phyloP scores from a whole-genome alignment of 2,329 filamentous ascomycete species.

The Penicillium psychrosexuale region DNA sequence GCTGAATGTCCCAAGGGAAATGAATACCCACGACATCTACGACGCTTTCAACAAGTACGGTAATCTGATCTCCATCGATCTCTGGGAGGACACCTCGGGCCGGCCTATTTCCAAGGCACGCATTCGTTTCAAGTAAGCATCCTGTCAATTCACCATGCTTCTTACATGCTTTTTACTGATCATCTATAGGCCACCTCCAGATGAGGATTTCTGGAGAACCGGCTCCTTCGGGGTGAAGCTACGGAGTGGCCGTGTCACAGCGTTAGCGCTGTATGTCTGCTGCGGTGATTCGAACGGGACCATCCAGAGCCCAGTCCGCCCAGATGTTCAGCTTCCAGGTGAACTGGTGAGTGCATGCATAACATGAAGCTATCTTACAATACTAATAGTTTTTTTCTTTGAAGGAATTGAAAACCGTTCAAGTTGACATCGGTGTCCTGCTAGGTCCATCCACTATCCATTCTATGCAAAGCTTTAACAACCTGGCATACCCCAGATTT shows the following conservation, averaged over 20 bases:
- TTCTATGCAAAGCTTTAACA: slow-evolving; percentile 51
- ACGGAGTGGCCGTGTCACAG: slow-evolving; percentile 17
- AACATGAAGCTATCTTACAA: neutral
- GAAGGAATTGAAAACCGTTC: slow-evolving; percentile 44
- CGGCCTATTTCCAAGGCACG: slow-evolving; percentile 43
- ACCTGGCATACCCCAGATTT: slow-evolving; percentile 29
- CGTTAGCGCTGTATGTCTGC: neutral
- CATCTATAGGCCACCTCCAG: slow-evolving; percentile 50
- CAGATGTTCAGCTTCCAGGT: slow-evolving; percentile 33
- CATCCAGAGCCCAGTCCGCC: slow-evolving; percentile 36
- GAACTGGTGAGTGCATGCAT: slow-evolving; percentile 32
- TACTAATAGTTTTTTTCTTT: neutral
- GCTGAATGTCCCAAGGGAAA: slow-evolving; percentile 32
- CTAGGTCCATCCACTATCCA: slow-evolving; percentile 56
- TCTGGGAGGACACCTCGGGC: slow-evolving; percentile 49
- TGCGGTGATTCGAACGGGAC: slow-evolving; percentile 1
- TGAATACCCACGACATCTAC: slow-evolving; percentile 47
- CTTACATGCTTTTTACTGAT: neutral
- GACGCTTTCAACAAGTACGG: slow-evolving; percentile 54
- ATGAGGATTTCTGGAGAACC: slow-evolving; percentile 50
- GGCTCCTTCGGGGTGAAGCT: slow-evolving; percentile 30
- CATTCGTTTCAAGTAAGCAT: slow-evolving; percentile 52
- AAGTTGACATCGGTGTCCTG: slow-evolving; percentile 63
- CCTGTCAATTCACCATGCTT: neutral
- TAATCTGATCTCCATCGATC: slow-evolving; percentile 55